phyloP scores from a whole-genome alignment of 2,329 filamentous ascomycete species.

The Hymenoscyphus albidus region DNA sequence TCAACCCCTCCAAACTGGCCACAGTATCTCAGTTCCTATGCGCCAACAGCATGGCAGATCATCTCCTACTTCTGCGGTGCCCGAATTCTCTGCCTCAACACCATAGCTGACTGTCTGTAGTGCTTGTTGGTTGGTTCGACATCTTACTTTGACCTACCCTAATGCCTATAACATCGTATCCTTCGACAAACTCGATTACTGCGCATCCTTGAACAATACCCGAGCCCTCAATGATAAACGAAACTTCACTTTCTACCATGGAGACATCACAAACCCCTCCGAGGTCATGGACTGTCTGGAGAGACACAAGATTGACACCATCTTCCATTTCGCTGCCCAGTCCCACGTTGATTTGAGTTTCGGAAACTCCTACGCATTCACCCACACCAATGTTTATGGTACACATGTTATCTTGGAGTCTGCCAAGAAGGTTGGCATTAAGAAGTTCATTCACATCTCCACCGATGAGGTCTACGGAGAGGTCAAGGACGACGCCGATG shows the following conservation, averaged over 20 bases:
- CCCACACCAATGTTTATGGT: conserved; percentile 75
- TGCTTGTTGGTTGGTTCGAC: conserved; percentile 78
- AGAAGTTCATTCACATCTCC: conserved; percentile 75
- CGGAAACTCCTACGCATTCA: conserved; percentile 77
- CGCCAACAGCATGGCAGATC: conserved; percentile 5
- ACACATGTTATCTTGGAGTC: conserved; percentile 80
- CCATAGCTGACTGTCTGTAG: conserved; percentile 42
- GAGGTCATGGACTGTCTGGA: conserved; percentile 69
- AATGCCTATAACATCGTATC: conserved; percentile 73
- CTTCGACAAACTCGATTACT: conserved; percentile 83
- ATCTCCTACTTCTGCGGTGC: background rate
- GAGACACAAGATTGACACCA: conserved; percentile 69
- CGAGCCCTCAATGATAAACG: conserved; percentile 59
- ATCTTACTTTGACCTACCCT: conserved; percentile 70
- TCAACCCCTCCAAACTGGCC: background rate
- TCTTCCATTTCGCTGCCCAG: conserved; percentile 83
- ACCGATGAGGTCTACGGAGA: conserved; percentile 87
- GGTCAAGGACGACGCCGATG: conserved; percentile 66
- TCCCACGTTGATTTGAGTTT: conserved; percentile 82
- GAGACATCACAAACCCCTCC: conserved; percentile 68
- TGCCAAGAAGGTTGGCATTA: conserved; percentile 66
- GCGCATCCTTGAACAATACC: conserved; percentile 76
- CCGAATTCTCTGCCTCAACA: background rate
- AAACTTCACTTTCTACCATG: conserved; percentile 78
- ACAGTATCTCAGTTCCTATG: conserved; percentile 4